Evolutionary conservation across 2,329 filamentous ascomycete genomes (phyloP).

Genomic region (Cercospora berteroae): DNA sequence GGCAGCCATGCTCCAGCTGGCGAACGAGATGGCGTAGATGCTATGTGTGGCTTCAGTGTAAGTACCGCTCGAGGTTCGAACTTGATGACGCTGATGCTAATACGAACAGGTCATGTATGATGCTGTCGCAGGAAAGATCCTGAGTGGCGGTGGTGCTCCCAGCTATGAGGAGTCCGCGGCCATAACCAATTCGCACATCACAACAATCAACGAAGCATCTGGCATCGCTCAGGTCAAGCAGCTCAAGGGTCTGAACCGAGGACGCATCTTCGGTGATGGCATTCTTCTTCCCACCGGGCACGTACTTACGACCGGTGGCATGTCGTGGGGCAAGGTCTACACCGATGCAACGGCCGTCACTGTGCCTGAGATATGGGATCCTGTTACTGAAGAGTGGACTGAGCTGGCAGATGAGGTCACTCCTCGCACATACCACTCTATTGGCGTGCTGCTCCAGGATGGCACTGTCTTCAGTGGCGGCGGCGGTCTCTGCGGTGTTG

Average conservation of each 20-base stretch:
- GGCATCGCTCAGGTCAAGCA: constrained; percentile 25
- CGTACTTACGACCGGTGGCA: constrained; percentile 39
- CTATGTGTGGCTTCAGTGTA: constrained; percentile 51
- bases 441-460: constrained; percentile 52
- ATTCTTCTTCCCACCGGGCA: constrained; percentile 39
- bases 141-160: constrained; percentile 52
- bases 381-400: constrained; percentile 22
- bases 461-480: constrained; percentile 53
- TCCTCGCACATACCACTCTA: constrained; percentile 52
- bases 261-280: constrained; percentile 32
- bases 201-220: constrained; percentile 44
- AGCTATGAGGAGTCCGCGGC: constrained; percentile 48
- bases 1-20: constrained; percentile 48
- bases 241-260: constrained; percentile 32
- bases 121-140: constrained; percentile 54
- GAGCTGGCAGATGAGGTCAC: constrained; percentile 33
- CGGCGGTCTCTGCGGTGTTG: constrained; percentile 51
- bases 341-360: constrained; percentile 26
- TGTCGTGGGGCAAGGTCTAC: constrained; percentile 25
- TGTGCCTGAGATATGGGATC: constrained; percentile 27
- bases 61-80: neutral
- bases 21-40: constrained; percentile 45
- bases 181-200: constrained; percentile 49
- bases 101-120: constrained; percentile 55
- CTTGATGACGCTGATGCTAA: neutral